Evolutionary conservation across 2,329 filamentous ascomycete genomes (phyloP).

Genomic region (Capronia americana): DNA sequence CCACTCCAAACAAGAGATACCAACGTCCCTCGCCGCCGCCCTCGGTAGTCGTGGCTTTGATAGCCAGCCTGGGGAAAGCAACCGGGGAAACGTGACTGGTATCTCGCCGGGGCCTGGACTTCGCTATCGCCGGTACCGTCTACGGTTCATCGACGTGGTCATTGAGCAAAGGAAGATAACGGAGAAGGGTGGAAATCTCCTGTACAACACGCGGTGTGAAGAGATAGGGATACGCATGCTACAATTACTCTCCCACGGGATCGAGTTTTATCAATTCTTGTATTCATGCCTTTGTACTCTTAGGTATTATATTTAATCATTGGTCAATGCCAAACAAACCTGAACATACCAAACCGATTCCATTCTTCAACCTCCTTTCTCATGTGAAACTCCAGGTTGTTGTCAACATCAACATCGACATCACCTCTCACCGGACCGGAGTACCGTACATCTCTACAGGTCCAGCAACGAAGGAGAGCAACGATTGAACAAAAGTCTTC

Average conservation of each 20-base stretch:
- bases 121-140: background rate
- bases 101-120: background rate
- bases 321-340: no score
- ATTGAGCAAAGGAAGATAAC: background rate
- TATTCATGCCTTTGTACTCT: background rate
- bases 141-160: background rate
- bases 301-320: background rate
- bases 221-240: background rate
- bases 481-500: no score
- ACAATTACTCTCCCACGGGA: background rate
- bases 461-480: no score
- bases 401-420: no score
- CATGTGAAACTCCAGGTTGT: no score
- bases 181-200: background rate
- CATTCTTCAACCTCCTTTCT: no score
- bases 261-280: background rate
- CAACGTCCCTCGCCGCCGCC: constrained; percentile 1
- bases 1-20: background rate
- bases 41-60: constrained; percentile 25
- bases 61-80: constrained; percentile 22
- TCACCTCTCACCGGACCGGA: no score
- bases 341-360: no score
- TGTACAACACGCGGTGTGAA: background rate
- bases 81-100: background rate
- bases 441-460: no score